These are phyloP conservation scores for Geranomyces variabilis DNA, from an alignment of 192 early-diverging fungal genomes.

Conservation along the genomic window DNA sequence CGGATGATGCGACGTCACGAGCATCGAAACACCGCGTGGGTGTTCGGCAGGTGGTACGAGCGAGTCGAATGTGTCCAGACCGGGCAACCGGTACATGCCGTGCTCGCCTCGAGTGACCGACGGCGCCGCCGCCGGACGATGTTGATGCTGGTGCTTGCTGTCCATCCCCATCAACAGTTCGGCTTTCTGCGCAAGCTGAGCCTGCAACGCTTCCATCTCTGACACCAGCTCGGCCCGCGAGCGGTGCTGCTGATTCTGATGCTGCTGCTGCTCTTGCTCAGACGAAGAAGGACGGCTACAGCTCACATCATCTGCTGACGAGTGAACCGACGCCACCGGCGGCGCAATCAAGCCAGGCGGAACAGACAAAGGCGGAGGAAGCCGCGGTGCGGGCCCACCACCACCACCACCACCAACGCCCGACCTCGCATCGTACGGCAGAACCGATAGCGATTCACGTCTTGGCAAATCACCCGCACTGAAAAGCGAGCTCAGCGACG, in stretches of 20 bases:
- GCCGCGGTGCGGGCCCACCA: not conserved
- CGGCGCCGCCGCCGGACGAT: too few relatives aligned
- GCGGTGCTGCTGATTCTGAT: not conserved
- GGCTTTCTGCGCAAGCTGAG: not conserved
- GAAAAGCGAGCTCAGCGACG: conserved; percentile 2
- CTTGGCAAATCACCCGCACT: not conserved
- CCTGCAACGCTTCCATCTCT: not conserved
- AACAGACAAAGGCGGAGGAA: not conserved
- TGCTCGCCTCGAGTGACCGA: too few relatives aligned
- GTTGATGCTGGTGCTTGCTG: too few relatives aligned
- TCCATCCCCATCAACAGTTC: not conserved
- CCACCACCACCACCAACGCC: not conserved
- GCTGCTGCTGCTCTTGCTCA: not conserved
- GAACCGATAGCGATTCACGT: not conserved
- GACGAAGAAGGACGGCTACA: not conserved
- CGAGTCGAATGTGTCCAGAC: too few relatives aligned
- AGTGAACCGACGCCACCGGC: too few relatives aligned
- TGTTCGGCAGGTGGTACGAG: too few relatives aligned
- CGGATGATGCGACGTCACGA: too few relatives aligned
- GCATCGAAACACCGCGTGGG: too few relatives aligned
- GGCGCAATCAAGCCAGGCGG: not conserved
- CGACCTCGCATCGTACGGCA: not conserved
- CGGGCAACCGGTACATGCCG: too few relatives aligned
- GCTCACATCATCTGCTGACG: not conserved
- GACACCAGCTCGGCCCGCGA: conserved; percentile 4